Evolutionary conservation across 371 early-diverging fungal species (phyloP).

Genomic region (Mortierella sp.): DNA sequence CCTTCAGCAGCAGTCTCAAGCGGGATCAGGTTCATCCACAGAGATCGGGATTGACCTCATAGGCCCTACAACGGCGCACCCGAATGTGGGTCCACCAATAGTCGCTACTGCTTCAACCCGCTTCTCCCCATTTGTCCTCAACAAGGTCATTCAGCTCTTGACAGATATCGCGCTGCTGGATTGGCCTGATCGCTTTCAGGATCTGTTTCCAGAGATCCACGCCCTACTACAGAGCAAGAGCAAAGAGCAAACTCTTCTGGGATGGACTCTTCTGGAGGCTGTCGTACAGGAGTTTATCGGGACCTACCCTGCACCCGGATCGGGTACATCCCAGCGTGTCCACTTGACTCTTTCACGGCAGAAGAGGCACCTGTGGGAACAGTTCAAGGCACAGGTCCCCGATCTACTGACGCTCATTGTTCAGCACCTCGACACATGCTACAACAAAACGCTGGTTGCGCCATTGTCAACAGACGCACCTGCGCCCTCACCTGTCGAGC

Average conservation of each 20-base stretch:
- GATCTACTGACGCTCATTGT: slow-evolving; percentile 36
- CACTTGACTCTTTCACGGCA: slow-evolving; percentile 33
- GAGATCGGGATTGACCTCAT: neutral
- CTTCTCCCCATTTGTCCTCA: slow-evolving; percentile 41
- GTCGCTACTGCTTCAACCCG: neutral
- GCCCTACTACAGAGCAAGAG: slow-evolving; percentile 36
- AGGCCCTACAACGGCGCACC: neutral
- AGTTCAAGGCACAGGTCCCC: slow-evolving; percentile 36
- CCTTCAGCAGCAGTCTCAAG: slow-evolving; percentile 41
- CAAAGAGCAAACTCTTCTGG: slow-evolving; percentile 29
- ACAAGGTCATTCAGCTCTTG: slow-evolving; percentile 45
- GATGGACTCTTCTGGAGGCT: slow-evolving; percentile 50
- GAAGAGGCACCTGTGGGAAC: slow-evolving; percentile 40
- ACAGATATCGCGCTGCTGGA: slow-evolving; percentile 46
- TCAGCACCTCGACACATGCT: slow-evolving; percentile 45
- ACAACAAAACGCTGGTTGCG: slow-evolving; percentile 38
- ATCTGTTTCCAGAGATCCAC: slow-evolving; percentile 49
- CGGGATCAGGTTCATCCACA: slow-evolving; percentile 10
- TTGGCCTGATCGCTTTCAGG: slow-evolving; percentile 50
- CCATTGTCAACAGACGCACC: slow-evolving; percentile 48
- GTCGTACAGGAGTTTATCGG: slow-evolving; percentile 40
- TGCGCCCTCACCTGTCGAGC: slow-evolving; percentile 51
- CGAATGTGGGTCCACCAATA: neutral
- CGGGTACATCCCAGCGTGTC: slow-evolving; percentile 26
- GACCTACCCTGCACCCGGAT: slow-evolving; percentile 37